Evolutionary conservation across 2,329 filamentous ascomycete species (phyloP), one percentile per base, ranked within the genome.

Genomic region (Sporothrix variecibatus): DNA sequence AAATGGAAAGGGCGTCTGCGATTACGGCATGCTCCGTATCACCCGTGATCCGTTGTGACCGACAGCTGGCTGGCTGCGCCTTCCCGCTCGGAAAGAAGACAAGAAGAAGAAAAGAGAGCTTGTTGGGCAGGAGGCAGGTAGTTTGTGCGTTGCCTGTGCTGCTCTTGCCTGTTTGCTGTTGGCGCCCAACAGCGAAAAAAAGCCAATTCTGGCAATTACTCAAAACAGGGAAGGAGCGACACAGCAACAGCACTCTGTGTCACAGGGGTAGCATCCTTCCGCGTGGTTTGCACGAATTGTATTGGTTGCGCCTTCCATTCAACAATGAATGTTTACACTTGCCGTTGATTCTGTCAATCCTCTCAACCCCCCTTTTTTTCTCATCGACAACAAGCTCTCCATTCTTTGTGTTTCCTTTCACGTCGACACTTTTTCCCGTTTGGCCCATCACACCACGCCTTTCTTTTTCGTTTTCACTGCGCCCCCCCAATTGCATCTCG

Each of bases 211-310:
- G 69, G 53, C 69, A 60, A 62, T 71, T 60, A 60, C 69, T 60
- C 69, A 60, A 60, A 60, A 43, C 23, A 28, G 17, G 51, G 15
- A 71, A 43, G 20, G 40, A 28, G n/a, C 56, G 43, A 15, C 70
- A 62, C 38, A 34, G 38, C 53, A 62, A 20, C n/a, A 34, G n/a
- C 51, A 40, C 31, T 38, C 20, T 43, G 31, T 58, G 51, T 58
- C 31, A 11, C 65, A 68, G 68, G 68, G 68, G 68, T 20, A 71
- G 23, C 51, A 34, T 72, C 70, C 56, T 72, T 72, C 69, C 34
- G 34, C 20, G 34, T 49, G 34, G 53, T 28, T 28, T 71, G 51
- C 38, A 38, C 34, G 11, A 46, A 46, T 20, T 31, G 51, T 40
- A 53, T 71, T 71, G 34, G 53, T 70, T 20, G 67, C 49, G 20